A percentile compares a stretch with the other conserved stretches of the same genome.
phyloP scores from a whole-genome alignment of 2,329 filamentous ascomycete species.

The Trichoderma sp. region DNA sequence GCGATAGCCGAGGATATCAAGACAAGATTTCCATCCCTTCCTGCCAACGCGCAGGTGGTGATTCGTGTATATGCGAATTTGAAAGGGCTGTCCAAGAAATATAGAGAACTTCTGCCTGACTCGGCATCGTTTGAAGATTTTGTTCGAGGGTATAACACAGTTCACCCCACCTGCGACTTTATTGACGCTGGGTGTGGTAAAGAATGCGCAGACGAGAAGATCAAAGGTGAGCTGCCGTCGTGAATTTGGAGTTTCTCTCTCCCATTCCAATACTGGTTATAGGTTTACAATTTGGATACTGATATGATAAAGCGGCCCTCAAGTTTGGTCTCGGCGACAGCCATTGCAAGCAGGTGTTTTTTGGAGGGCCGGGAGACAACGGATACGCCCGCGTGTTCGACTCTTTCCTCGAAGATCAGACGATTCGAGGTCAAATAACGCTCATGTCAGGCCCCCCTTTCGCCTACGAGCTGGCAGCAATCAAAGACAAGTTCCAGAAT shows the following conservation, averaged over 20 bases:
- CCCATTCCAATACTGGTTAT: background rate
- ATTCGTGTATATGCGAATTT: constrained; percentile 41
- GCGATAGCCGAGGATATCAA: constrained; percentile 25
- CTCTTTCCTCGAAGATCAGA: constrained; percentile 29
- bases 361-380: constrained; percentile 43
- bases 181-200: constrained; percentile 44
- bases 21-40: constrained; percentile 7
- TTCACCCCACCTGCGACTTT: constrained; percentile 37
- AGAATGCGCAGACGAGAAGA: constrained; percentile 42
- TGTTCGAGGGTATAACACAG: constrained; percentile 43
- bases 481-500: constrained; percentile 31
- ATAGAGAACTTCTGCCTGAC: constrained; percentile 32
- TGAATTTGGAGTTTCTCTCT: background rate
- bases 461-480: constrained; percentile 34
- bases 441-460: constrained; percentile 41
- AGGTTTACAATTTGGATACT: background rate
- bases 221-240: constrained; percentile 35
- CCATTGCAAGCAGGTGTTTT: constrained; percentile 41
- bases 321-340: constrained; percentile 35
- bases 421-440: constrained; percentile 33
- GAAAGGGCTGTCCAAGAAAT: constrained; percentile 35
- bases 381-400: constrained; percentile 43
- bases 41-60: constrained; percentile 28
- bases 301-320: constrained; percentile 30
- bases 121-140: constrained; percentile 33